Evolutionary conservation across 108 stramenopile species (phyloP), one percentile per base, ranked within the genome.

Genomic region (Stephanodiscus minutulus): DNA sequence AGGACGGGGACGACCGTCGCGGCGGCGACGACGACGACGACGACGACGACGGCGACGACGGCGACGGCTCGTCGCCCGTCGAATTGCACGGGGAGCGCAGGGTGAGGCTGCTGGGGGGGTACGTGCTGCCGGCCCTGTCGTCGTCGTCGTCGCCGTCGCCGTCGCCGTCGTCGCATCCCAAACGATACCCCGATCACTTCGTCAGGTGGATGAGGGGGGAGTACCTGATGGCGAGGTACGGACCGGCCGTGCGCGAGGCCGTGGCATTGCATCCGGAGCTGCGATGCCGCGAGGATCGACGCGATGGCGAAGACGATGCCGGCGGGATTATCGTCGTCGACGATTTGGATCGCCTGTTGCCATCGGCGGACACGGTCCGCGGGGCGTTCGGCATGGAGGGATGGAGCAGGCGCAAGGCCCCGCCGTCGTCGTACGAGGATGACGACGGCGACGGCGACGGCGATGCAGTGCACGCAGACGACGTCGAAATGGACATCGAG

Each of bases 121-220:
- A 83, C 33, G 35, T 94, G 20, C 80, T 88, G 24, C 86, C 88
- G n/a, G 80, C 85, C 25, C 70, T 94, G 28, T 37, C 87, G 15
- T 87, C 87, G 28, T 24, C 27, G 20, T 33, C 29, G 28, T 29
- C 43, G 13, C 83, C 79, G 29, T 63, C 80, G 70, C 44, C 46
- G n/a, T 84, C 80, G 74, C 39, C 65, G 77, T 62, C 87, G 77
- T 84, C 68, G 3, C 11, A 61, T 28, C 3, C 5, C 28, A 50
- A 64, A n/a, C n/a, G n/a, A n/a, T n/a, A n/a, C n/a, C n/a, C n/a
- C 47, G 63, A 64, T 43, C 39, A 62, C 41, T 81, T 94, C n/a
- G 52, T 90, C 61, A 87, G 85, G 55, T 94, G 90, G 89, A 62
- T 75, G 7, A 79, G 93, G 53, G 68, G 60, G 37, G 93, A 94